Evolutionary conservation across 2,329 filamentous ascomycete species (phyloP).

Genomic region (Elsinoe perseae): DNA sequence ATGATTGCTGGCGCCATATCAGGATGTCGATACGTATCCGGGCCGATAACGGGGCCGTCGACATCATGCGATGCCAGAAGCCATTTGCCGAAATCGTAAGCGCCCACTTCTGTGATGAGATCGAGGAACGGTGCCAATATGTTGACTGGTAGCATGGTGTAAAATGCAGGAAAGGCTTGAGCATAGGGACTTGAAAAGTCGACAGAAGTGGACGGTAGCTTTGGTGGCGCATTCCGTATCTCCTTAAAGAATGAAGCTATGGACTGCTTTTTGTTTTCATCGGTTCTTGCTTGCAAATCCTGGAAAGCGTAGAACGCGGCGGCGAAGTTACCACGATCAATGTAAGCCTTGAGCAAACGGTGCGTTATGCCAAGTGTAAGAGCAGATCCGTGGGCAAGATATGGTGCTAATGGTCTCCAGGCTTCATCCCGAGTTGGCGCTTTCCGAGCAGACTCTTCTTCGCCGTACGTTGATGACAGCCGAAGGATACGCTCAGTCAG

Average conservation of each 20-base stretch:
- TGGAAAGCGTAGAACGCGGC: constrained; percentile 34
- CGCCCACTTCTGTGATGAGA: constrained; percentile 39
- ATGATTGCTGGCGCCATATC: constrained; percentile 46
- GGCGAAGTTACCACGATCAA: constrained; percentile 33
- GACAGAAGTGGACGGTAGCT: not conserved
- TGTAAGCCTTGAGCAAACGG: constrained; percentile 34
- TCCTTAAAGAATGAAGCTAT: constrained; percentile 36
- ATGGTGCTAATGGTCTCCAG: constrained; percentile 27
- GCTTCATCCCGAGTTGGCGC: constrained; percentile 21
- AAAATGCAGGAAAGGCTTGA: constrained; percentile 38
- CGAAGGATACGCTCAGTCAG: constrained; percentile 27
- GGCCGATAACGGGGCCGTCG: constrained; percentile 47
- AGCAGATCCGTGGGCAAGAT: constrained; percentile 40
- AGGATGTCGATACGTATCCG: constrained; percentile 39
- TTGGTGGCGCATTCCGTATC: constrained; percentile 16
- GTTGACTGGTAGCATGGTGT: constrained; percentile 39
- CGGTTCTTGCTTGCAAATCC: constrained; percentile 35
- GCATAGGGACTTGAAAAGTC: constrained; percentile 27
- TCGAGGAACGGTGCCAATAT: constrained; percentile 47
- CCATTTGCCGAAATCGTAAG: constrained; percentile 46
- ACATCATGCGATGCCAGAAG: constrained; percentile 46
- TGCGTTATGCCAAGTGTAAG: constrained; percentile 38
- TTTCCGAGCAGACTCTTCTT: constrained; percentile 33
- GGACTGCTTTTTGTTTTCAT: constrained; percentile 37
- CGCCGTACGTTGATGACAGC: constrained; percentile 35